These are phyloP conservation scores for Geosmithia flava DNA, from an alignment of 2,329 filamentous ascomycete genomes.

Conservation along the genomic window DNA sequence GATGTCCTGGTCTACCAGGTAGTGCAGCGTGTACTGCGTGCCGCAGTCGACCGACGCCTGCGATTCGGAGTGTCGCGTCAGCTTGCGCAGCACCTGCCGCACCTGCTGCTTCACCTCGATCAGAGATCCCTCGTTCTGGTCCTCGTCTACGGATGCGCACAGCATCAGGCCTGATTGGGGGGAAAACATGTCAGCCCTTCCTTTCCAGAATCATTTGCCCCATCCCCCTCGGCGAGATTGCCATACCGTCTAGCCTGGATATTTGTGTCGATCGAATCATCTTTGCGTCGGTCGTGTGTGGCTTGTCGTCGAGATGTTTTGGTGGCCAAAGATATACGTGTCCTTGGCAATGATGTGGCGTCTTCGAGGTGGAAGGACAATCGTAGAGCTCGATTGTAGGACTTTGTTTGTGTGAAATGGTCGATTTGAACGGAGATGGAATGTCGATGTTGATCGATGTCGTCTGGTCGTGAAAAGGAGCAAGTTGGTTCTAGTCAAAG, in stretches of 20 bases:
- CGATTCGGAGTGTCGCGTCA: constrained; percentile 79
- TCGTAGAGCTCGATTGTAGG: not conserved
- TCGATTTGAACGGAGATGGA: not conserved
- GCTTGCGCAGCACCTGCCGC: constrained; percentile 77
- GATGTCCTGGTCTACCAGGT: constrained; percentile 71
- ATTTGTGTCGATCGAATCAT: constrained; percentile 95
- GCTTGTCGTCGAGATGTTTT: not conserved
- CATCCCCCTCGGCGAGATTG: constrained; percentile 2
- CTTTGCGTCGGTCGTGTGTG: not conserved
- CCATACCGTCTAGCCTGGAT: constrained; percentile 73
- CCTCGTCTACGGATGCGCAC: constrained; percentile 88
- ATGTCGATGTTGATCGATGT: not conserved
- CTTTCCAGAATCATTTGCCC: not conserved
- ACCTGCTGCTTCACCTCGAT: constrained; percentile 81
- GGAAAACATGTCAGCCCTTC: not conserved
- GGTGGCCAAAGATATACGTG: not conserved
- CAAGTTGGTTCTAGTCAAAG: not conserved
- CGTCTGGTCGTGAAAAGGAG: not conserved
- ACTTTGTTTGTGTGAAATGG: not conserved
- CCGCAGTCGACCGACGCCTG: constrained; percentile 88
- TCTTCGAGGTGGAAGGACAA: not conserved
- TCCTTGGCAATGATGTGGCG: not conserved
- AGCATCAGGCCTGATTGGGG: constrained; percentile 67
- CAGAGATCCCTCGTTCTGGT: constrained; percentile 65
- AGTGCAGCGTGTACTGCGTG: constrained; percentile 69